phyloP scores from a whole-genome alignment of 768 basidiomycete species.

The Russula griseocarnosa region DNA sequence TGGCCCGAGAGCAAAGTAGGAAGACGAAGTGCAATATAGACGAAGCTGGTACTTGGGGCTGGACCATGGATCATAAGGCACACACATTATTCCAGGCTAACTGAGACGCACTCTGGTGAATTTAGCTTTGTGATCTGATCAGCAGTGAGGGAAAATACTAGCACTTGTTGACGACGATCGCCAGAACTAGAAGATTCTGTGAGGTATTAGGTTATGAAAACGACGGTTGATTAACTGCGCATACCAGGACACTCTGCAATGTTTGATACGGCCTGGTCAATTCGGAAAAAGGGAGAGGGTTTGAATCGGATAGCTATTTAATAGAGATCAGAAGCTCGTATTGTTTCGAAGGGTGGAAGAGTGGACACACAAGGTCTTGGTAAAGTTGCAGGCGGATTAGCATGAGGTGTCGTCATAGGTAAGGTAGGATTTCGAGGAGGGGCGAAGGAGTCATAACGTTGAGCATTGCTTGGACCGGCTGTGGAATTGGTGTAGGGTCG shows the following conservation, averaged over 20 bases:
- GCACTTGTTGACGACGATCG: conserved; percentile 63
- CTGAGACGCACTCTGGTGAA: conserved; percentile 36
- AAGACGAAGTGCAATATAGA: conserved; percentile 83
- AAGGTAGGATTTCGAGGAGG: conserved; percentile 20
- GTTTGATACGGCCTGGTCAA: conserved; percentile 61
- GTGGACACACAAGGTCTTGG: conserved; percentile 10
- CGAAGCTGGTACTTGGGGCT: conserved; percentile 77
- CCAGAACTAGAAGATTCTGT: conserved; percentile 73
- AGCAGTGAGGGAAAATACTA: conserved; percentile 59
- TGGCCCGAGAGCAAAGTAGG: conserved; percentile 54
- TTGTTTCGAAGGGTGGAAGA: background rate
- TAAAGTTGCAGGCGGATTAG: background rate
- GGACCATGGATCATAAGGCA: conserved; percentile 7
- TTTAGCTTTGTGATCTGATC: conserved; percentile 63
- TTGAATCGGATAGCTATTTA: conserved; percentile 67
- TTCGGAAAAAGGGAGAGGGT: conserved; percentile 69
- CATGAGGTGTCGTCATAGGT: conserved; percentile 8
- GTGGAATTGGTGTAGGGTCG: conserved; percentile 25
- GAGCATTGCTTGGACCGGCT: conserved; percentile 37
- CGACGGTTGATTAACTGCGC: conserved; percentile 22
- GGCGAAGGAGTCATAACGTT: conserved; percentile 47
- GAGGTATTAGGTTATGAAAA: conserved; percentile 7
- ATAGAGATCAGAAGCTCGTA: conserved; percentile 19
- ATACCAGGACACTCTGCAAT: conserved; percentile 78
- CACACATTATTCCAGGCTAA: background rate